phyloP scores from a whole-genome alignment of 306 rosid species.

The barrel medic (Medicago truncatula) region MtrunA17r5.0-ANR NC_053049.1:48958001-48958500 shows the following conservation, averaged over 20 bases:
- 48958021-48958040: constrained; percentile 82
- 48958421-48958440: constrained; percentile 44
- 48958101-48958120: constrained; percentile 68
- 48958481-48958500: constrained; percentile 69
- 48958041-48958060: constrained; percentile 77
- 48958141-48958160: constrained; percentile 74
- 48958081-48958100: constrained; percentile 55
- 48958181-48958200: constrained; percentile 76
- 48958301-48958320: constrained; percentile 58
- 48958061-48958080: constrained; percentile 78
- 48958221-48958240: constrained; percentile 69
- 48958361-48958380: constrained; percentile 39
- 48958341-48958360: background rate
- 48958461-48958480: constrained; percentile 54
- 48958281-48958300: constrained; percentile 36
- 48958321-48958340: constrained; percentile 40
- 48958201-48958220: constrained; percentile 64
- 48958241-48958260: constrained; percentile 56
- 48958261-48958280: constrained; percentile 31
- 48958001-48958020: constrained; percentile 98
- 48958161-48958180: constrained; percentile 68
- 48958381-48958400: constrained; percentile 48
- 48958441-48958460: constrained; percentile 48
- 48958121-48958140: constrained; percentile 73
- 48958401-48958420: constrained; percentile 48